phyloP scores from a whole-genome alignment of 2,329 filamentous ascomycete genomes.

The Ophiosphaerella herpotricha region DNA sequence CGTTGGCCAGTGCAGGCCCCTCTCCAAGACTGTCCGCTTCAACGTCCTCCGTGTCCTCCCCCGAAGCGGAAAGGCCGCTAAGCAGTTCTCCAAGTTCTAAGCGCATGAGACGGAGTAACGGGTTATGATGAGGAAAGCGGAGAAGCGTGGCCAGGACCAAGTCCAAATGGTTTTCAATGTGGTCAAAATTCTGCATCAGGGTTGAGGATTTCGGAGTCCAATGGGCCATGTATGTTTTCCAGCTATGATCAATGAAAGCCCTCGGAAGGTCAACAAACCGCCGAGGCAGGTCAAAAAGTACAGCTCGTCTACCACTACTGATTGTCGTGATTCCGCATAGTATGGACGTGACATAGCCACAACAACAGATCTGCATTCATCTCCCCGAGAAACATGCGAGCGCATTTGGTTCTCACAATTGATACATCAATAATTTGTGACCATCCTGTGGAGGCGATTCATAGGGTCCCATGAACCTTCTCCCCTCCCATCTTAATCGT shows the following conservation, averaged over 20 bases:
- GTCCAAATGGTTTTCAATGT: conserved; percentile 40
- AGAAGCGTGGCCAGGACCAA: conserved; percentile 30
- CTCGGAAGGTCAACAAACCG: conserved; percentile 42
- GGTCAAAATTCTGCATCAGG: conserved; percentile 46
- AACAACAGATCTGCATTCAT: background rate
- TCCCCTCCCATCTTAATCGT: background rate
- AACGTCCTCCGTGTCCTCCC: conserved; percentile 99
- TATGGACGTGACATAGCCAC: background rate
- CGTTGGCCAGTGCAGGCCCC: conserved; percentile 98
- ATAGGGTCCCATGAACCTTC: too few relatives aligned
- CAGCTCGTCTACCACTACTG: conserved; percentile 9
- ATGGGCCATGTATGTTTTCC: conserved; percentile 48
- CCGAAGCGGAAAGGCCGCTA: conserved; percentile 95
- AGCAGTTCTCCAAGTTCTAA: conserved; percentile 99
- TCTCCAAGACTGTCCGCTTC: conserved; percentile 99
- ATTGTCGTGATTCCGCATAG: conserved; percentile 5
- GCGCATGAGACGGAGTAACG: conserved; percentile 35
- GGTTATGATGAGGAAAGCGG: conserved; percentile 34
- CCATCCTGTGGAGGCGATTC: too few relatives aligned
- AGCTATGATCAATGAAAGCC: conserved; percentile 49
- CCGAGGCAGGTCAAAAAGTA: conserved; percentile 46
- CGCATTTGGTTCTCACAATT: background rate
- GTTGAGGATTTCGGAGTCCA: conserved; percentile 47
- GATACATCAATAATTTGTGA: background rate
- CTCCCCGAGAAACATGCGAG: background rate